Evolutionary conservation across 306 rosid species (phyloP), one percentile per base, ranked within the genome.

Genomic region (Rosa rugosa): DNA sequence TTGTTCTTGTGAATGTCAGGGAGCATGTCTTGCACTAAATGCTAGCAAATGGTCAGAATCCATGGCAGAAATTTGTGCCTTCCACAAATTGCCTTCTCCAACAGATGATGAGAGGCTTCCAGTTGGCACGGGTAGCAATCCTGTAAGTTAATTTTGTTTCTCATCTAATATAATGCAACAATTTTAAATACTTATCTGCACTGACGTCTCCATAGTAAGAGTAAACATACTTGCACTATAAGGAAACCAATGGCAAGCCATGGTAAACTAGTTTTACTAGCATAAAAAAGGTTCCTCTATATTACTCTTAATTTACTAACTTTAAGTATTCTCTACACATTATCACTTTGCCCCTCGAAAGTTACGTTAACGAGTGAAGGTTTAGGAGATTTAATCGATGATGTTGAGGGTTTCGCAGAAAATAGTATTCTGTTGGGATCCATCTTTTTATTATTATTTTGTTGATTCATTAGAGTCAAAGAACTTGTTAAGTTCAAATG

Each of bases 71-170:
- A 87, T 95, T 80, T 92, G 97, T 81, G 88, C 89, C 85, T 87
- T 83, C 80, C 88, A 91, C 87, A 82, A 87, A 82, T 76, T 95
- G 71, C 85, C 97, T 84, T 81, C 84, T 73, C 94, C 94, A 71
- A 75, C 89, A 27, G 97, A 92, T 64, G 94, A 88, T 80, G 96
- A 95, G 85, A 89, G 91, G 90, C 96, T 95, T 81, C 99, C 99
- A 70, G 96, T 95, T 89, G 99, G 99, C 77, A 84, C 86, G 53
- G 98, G 99, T 74, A 93, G 99, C 87, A 95, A 95, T 93, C 99
- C 98, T 81, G 99, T 95, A 88, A 95, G 99, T 86, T 77, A 45
- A 47, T 56, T 84, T 25, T 45, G 38, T 44, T 40, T 40, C 27
- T 20, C 11, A 25, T 73, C 25, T 40, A 17, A 60, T 63, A 73